These are phyloP conservation scores for Colletotrichum sp. DNA, from an alignment of 2,329 filamentous ascomycete species.

Conservation along the genomic window DNA sequence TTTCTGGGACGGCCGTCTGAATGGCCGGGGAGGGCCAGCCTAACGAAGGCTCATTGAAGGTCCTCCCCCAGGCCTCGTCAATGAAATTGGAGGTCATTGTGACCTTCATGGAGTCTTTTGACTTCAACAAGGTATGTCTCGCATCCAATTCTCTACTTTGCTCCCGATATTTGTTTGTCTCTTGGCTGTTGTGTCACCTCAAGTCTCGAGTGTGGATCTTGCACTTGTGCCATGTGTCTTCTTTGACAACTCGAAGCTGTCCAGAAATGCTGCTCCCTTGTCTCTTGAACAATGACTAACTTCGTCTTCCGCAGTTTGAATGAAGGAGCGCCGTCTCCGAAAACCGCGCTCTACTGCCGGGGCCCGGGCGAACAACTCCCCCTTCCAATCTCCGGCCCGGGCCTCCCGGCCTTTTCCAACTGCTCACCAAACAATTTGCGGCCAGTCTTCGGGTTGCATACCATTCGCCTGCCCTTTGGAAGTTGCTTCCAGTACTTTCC, in stretches of 20 bases:
- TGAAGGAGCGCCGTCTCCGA: background rate
- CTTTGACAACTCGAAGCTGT: background rate
- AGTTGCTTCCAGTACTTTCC: background rate
- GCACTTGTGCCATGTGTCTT: background rate
- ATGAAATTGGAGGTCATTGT: background rate
- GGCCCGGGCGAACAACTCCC: background rate
- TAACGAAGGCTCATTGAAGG: background rate
- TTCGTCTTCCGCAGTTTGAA: background rate
- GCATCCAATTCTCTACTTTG: background rate
- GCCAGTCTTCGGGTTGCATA: background rate
- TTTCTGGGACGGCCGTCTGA: background rate
- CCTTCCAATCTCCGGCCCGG: background rate
- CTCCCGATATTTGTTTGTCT: background rate
- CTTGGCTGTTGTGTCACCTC: background rate
- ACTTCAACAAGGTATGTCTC: background rate
- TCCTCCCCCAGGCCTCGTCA: background rate
- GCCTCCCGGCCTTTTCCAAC: background rate
- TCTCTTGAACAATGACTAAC: background rate
- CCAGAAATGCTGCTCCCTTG: accelerated
- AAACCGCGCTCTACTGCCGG: background rate
- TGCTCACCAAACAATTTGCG: background rate
- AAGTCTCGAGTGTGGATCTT: background rate
- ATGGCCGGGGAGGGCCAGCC: background rate
- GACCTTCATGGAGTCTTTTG: background rate
- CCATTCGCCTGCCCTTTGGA: background rate